phyloP scores from a whole-genome alignment of 2,329 filamentous ascomycete species.

The Aurifilum marmelostoma region DNA sequence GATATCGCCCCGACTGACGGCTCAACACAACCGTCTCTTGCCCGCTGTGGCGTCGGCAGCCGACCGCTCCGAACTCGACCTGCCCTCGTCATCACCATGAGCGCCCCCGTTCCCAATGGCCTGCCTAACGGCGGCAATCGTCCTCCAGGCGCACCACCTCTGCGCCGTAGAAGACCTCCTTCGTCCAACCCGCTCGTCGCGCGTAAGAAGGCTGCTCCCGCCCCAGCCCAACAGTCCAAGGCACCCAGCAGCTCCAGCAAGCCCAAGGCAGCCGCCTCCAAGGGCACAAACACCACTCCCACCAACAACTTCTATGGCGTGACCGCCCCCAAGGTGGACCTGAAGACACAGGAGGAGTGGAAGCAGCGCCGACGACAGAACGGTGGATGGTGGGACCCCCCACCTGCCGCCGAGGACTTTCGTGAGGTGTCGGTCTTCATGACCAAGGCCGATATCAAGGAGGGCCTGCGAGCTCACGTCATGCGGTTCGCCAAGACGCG shows the following conservation, averaged over 20 bases:
- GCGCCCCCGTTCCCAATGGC: constrained; percentile 44
- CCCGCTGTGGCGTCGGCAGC: neutral
- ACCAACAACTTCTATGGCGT: constrained; percentile 31
- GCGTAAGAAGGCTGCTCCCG: constrained; percentile 54
- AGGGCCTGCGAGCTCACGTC: constrained; percentile 83
- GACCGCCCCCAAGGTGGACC: constrained; percentile 33
- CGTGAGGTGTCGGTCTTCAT: constrained; percentile 71
- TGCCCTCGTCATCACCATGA: constrained; percentile 43
- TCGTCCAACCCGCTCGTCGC: constrained; percentile 66
- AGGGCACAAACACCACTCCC: constrained; percentile 23
- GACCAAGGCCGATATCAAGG: constrained; percentile 78
- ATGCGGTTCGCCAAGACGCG: constrained; percentile 74
- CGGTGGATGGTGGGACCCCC: constrained; percentile 61
- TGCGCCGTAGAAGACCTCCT: constrained; percentile 50
- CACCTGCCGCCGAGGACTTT: constrained; percentile 51
- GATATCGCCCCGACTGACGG: neutral
- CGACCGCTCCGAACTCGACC: neutral
- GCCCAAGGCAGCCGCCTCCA: constrained; percentile 31
- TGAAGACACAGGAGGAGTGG: constrained; percentile 38
- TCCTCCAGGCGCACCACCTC: constrained; percentile 39
- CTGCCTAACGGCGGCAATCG: constrained; percentile 34
- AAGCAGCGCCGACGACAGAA: constrained; percentile 50
- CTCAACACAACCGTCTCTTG: neutral
- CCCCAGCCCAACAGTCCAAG: constrained; percentile 39
- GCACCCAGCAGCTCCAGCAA: constrained; percentile 33